These are phyloP conservation scores for Sclerotinia trifoliorum DNA, from an alignment of 2,329 filamentous ascomycete species.

Conservation along the genomic window DNA sequence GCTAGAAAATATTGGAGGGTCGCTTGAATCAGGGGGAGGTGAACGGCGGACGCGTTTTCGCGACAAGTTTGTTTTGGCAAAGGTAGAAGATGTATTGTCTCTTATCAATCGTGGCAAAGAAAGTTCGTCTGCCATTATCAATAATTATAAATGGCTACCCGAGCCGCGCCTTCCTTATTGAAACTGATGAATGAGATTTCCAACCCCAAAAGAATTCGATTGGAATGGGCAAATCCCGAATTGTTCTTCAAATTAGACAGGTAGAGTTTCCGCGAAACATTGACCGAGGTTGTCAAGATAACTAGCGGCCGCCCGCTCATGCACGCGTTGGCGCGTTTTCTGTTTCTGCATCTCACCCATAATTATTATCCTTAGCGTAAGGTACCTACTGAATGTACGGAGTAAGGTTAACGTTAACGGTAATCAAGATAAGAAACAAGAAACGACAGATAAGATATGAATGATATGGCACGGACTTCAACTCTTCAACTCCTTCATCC, in stretches of 20 bases:
- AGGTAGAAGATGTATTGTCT: slow-evolving; percentile 8
- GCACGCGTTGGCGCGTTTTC: neutral
- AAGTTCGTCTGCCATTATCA: slow-evolving; percentile 30
- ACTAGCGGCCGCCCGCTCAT: slow-evolving; percentile 4
- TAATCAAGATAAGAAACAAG: neutral
- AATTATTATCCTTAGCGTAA: neutral
- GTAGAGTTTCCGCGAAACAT: neutral
- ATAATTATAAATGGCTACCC: neutral
- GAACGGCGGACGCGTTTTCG: slow-evolving; percentile 44
- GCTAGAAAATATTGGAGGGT: slow-evolving; percentile 69
- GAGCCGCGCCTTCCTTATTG: neutral
- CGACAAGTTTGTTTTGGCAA: neutral
- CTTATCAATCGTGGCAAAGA: slow-evolving; percentile 26
- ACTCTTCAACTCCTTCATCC: too few species aligned
- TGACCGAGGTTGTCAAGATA: slow-evolving; percentile 1
- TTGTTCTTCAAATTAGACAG: neutral
- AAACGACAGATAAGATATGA: neutral
- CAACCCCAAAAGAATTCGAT: neutral
- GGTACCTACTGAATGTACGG: too few species aligned
- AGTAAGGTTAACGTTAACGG: too few species aligned
- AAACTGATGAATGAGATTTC: neutral
- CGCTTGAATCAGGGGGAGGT: slow-evolving; percentile 56
- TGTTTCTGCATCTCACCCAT: neutral
- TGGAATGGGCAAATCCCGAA: neutral
- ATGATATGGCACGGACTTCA: neutral